phyloP scores from a whole-genome alignment of 305 asterid genomes.

The Plantago coronopus region DNA sequence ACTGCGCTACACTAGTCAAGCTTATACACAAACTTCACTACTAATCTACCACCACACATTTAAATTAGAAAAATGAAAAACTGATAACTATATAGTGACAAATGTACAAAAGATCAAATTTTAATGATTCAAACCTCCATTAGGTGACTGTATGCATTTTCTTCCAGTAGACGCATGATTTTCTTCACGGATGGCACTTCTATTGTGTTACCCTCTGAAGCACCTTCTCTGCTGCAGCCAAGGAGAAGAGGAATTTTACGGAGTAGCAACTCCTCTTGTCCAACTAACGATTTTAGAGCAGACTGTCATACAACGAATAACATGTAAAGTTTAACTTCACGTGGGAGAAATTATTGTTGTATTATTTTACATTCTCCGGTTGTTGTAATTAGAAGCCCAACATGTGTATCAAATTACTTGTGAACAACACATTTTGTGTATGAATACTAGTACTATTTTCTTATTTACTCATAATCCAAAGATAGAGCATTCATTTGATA shows the following conservation, averaged over 20 bases:
- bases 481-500: no score
- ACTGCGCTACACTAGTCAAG: no score
- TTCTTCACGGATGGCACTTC: conserved; percentile 38
- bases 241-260: conserved; percentile 61
- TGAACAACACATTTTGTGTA: no score
- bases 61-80: conserved; percentile 6
- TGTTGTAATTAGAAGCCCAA: neutral
- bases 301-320: conserved; percentile 50
- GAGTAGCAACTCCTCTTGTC: conserved; percentile 56
- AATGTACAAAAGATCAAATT: conserved; percentile 17
- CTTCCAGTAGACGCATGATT: conserved; percentile 54
- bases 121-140: conserved; percentile 68
- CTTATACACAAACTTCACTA: neutral
- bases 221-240: conserved; percentile 45
- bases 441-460: no score
- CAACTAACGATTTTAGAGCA: conserved; percentile 69
- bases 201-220: conserved; percentile 39
- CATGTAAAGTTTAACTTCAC: conserved; percentile 8
- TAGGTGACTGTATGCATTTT: conserved; percentile 82
- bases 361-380: neutral
- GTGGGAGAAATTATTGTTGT: conserved; percentile 12
- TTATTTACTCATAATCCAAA: no score
- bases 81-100: conserved; percentile 2
- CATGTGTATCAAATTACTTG: no score
- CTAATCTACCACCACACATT: neutral